These are phyloP conservation scores for Exsudoporus frostii DNA, from an alignment of 768 basidiomycete genomes.

Conservation along the genomic window DNA sequence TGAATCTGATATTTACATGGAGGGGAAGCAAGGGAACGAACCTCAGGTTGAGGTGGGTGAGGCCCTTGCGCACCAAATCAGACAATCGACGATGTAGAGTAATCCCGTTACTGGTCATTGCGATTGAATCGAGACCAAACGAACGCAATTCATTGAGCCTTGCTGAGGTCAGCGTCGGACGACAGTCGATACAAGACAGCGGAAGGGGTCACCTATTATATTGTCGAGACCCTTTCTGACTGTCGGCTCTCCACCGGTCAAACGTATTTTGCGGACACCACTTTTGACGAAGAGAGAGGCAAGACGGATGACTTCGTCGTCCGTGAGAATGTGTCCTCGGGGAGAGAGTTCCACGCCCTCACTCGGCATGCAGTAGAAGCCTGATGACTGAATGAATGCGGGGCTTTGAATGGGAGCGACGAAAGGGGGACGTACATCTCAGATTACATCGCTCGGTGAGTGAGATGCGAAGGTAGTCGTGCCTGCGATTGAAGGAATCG, in stretches of 20 bases:
- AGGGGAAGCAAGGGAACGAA: conserved; percentile 21
- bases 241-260: conserved; percentile 89
- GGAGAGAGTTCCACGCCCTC: conserved; percentile 78
- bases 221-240: conserved; percentile 71
- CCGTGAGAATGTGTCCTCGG: conserved; percentile 61
- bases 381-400: conserved; percentile 35
- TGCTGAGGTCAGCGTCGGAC: conserved; percentile 36
- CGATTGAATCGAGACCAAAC: conserved; percentile 68
- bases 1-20: conserved; percentile 1
- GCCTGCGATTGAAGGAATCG: conserved; percentile 65
- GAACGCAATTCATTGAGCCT: conserved; percentile 58
- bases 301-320: conserved; percentile 71
- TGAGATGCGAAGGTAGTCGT: conserved; percentile 87
- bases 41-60: conserved; percentile 76
- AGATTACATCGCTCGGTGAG: conserved; percentile 87
- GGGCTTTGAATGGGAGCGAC: neutral
- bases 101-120: conserved; percentile 84
- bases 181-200: neutral
- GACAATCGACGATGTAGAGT: conserved; percentile 72
- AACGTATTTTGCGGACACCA: conserved; percentile 82
- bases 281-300: conserved; percentile 74
- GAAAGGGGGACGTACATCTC: conserved; percentile 51
- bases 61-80: conserved; percentile 60
- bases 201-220: conserved; percentile 55
- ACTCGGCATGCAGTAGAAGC: conserved; percentile 90